phyloP scores from a whole-genome alignment of 148 eudicot genomes.

The Chenopodium berlandieri region DNA sequence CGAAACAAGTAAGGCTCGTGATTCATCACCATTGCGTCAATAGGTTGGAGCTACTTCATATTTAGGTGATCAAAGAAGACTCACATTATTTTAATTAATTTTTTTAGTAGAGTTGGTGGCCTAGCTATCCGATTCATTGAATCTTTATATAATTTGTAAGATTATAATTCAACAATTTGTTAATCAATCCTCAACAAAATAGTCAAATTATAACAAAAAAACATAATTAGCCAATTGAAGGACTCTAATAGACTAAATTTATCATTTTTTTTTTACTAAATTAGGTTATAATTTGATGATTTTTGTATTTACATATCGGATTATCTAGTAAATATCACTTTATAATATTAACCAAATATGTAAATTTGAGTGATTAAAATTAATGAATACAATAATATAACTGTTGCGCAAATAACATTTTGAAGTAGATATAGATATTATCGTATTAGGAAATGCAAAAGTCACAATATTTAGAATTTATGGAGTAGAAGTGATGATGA shows the following conservation, averaged over 20 bases:
- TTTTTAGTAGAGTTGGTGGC: background rate
- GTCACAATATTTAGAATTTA: too few relatives aligned
- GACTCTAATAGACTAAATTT: background rate
- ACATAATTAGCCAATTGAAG: background rate
- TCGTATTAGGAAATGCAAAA: too few relatives aligned
- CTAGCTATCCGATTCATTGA: background rate
- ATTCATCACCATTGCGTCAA: slow-evolving; percentile 6
- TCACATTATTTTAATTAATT: background rate
- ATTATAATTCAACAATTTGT: background rate
- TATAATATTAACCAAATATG: too few relatives aligned
- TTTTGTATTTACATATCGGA: too few relatives aligned
- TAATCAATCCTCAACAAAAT: slow-evolving; percentile 9
- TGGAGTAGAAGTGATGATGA: too few relatives aligned
- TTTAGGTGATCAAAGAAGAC: slow-evolving; percentile 11
- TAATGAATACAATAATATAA: too few relatives aligned
- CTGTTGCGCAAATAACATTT: too few relatives aligned
- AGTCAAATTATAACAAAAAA: background rate
- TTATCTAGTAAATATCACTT: background rate
- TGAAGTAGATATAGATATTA: too few relatives aligned
- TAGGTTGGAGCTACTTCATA: slow-evolving; percentile 6
- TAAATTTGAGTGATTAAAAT: too few relatives aligned
- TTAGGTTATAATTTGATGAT: too few relatives aligned
- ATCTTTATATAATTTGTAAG: background rate
- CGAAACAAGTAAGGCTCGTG: background rate
- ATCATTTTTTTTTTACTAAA: background rate